Evolutionary conservation across 331 rosid genomes (phyloP).

Genomic region (Prunus yedoensis): DNA sequence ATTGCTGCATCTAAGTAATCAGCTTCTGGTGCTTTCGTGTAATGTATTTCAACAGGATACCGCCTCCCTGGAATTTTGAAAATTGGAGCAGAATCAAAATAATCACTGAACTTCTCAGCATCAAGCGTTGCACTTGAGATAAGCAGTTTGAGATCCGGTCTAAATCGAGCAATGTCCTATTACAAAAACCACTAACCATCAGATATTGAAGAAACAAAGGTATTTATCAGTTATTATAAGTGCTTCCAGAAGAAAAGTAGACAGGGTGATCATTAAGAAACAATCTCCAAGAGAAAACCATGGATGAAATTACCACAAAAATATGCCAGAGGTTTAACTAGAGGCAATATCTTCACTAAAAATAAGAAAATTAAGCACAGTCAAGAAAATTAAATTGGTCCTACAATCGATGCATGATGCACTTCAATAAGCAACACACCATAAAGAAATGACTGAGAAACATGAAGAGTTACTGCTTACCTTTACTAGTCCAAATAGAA

Average conservation of each 20-base stretch:
- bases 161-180: slow-evolving; percentile 88
- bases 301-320: background rate
- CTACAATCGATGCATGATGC: background rate
- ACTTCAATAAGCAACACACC: background rate
- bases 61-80: slow-evolving; percentile 92
- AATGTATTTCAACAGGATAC: slow-evolving; percentile 87
- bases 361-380: background rate
- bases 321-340: background rate
- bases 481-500: slow-evolving; percentile 92
- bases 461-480: slow-evolving; percentile 37
- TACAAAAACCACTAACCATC: background rate
- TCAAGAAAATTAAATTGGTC: background rate
- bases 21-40: slow-evolving; percentile 94
- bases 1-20: slow-evolving; percentile 97
- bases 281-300: slow-evolving; percentile 24
- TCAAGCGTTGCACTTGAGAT: slow-evolving; percentile 98
- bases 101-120: slow-evolving; percentile 92
- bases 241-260: background rate
- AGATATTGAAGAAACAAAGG: slow-evolving; percentile 13
- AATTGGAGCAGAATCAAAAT: slow-evolving; percentile 94
- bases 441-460: background rate
- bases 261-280: background rate
- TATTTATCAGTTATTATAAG: background rate
- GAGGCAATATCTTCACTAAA: background rate
- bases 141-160: slow-evolving; percentile 89